These are phyloP conservation scores for Trametes hirsuta DNA, from an alignment of 1,284 basidiomycete genomes.

Conservation along the genomic window DNA sequence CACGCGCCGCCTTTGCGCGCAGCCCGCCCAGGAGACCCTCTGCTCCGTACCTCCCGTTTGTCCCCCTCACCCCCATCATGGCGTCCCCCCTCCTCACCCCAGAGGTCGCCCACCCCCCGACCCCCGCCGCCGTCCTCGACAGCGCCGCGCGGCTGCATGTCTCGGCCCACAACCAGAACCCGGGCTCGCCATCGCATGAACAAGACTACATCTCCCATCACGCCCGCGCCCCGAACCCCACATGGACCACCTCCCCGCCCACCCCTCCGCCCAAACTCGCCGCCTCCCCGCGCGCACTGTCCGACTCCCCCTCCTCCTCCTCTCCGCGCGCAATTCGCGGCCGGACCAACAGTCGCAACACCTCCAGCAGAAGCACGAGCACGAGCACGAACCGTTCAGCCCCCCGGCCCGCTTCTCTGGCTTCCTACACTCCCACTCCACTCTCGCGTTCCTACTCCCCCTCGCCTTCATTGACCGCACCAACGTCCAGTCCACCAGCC, in stretches of 20 bases:
- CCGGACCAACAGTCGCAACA: conserved; percentile 13
- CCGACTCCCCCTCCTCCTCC: conserved; percentile 50
- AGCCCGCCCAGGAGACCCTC: conserved; percentile 16
- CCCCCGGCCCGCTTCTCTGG: conserved; percentile 26
- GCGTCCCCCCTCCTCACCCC: conserved; percentile 63
- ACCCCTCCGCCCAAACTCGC: conserved; percentile 51
- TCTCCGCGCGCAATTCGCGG: conserved; percentile 42
- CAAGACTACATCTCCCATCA: conserved; percentile 18
- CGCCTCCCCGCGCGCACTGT: conserved; percentile 47
- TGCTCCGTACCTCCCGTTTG: conserved; percentile 40
- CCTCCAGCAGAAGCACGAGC: conserved; percentile 14
- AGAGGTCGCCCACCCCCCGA: conserved; percentile 26
- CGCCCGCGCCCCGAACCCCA: conserved; percentile 35
- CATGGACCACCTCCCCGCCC: conserved; percentile 59
- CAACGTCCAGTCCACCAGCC: background rate
- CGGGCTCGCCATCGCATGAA: background rate
- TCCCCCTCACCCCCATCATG: conserved; percentile 58
- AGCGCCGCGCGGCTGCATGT: conserved; percentile 2
- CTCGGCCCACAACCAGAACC: conserved; percentile 9
- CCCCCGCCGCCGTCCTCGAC: conserved; percentile 17
- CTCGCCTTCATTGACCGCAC: conserved; percentile 1
- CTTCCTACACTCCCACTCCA: conserved; percentile 18
- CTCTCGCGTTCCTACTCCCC: conserved; percentile 20
- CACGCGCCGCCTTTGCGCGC: conserved; percentile 8
- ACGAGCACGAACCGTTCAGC: conserved; percentile 13